Evolutionary conservation across 805 yeast species (phyloP), one percentile per base, ranked within the genome.

Genomic region (Candida rishiriensis): DNA sequence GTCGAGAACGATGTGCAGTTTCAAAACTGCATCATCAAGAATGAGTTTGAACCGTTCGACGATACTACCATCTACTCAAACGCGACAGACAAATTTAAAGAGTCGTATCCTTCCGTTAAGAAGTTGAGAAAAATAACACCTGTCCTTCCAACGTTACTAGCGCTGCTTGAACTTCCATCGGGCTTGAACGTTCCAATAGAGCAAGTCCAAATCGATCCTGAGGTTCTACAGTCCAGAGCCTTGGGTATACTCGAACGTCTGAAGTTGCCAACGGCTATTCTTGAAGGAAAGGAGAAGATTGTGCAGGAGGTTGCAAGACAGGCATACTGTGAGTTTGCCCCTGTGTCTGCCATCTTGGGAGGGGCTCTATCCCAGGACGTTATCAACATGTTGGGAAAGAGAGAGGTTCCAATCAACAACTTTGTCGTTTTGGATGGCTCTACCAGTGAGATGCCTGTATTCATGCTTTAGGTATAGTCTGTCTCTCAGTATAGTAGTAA

Each of bases 301-400:
- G 50, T 77, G 21, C 60, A 65, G 5, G 56, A 64, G 21, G 61
- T 83, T 37, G 50, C 73, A 1, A 61, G 57, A 16, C 88, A 84
- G 56, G 73, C 72, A 8, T 69, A 56, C 49, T 64, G 88, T 2
- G 95, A 89, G 57, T 78, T 85, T 52, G 75, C 88, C 10, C 96
- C 97, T 1, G 82, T 83, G 0, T 80, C 93, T 4, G 95, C 98
- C 0, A 77, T 93, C 2, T 53, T 91, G 7, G 99, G 98, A 6
- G 99, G 98, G 1, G 75, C 88, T 1, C 64, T 91, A 18, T 85
- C 95, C 2, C 99, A 93, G 64, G 97, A 90, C 60, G 83, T 88
- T 12, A 85, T 93, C 38, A 93, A 93, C 65, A 79, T 75, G 43
- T 64, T 91, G 41, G 84, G 93, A 36, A 77, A 78, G 52, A 79